Percentiles rank a stretch among this genome's conserved stretches.
Conservation (phyloP, 345 rosid genomes). For the Raphanus raphanistrum region DNA sequence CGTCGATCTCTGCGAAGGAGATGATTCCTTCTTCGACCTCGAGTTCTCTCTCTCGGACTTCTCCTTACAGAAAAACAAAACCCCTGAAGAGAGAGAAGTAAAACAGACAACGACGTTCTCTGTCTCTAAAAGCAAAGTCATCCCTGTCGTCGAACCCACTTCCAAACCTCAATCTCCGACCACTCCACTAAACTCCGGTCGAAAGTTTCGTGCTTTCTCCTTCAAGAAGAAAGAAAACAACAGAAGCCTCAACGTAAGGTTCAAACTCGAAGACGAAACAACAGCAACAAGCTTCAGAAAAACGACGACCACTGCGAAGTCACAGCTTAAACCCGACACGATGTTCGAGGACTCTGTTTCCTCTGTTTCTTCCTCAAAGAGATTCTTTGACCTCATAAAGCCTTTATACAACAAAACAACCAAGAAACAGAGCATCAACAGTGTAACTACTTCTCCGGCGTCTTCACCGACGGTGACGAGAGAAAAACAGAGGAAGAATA, state of each 20-base stretch:
- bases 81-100: not conserved
- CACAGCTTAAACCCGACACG: constrained; percentile 15
- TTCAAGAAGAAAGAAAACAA: constrained; percentile 42
- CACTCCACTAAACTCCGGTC: constrained; percentile 61
- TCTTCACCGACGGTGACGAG: constrained; percentile 49
- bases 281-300: constrained; percentile 32
- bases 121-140: constrained; percentile 64
- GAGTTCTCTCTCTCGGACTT: constrained; percentile 61
- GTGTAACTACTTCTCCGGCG: constrained; percentile 39
- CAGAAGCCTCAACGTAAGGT: constrained; percentile 44
- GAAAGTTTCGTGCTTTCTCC: constrained; percentile 52
- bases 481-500: constrained; percentile 50
- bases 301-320: constrained; percentile 23
- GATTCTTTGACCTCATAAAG: constrained; percentile 66
- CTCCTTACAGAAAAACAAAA: constrained; percentile 29
- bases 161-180: constrained; percentile 66
- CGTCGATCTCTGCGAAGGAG: constrained; percentile 56
- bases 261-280: constrained; percentile 43
- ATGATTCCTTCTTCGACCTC: constrained; percentile 85
- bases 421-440: constrained; percentile 34
- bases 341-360: constrained; percentile 20
- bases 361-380: constrained; percentile 39
- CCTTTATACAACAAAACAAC: constrained; percentile 64
- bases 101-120: constrained; percentile 34
- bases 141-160: constrained; percentile 55